These are phyloP conservation scores for Scheffersomyces insectosa DNA, from an alignment of 1,139 yeast species.

Conservation along the genomic window DNA sequence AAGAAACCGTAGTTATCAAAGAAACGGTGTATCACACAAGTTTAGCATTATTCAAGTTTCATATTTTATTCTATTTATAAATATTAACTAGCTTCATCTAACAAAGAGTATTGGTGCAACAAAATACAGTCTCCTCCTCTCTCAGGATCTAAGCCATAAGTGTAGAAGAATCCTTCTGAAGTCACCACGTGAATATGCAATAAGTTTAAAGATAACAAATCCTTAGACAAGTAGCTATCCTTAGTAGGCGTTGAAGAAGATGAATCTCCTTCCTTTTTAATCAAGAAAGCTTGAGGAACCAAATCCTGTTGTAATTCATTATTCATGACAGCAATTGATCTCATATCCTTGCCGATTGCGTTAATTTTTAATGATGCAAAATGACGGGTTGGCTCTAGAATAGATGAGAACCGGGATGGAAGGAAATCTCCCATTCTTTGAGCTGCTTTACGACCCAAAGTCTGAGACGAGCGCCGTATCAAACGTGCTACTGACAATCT, in stretches of 20 bases:
- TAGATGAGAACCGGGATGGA: slow-evolving; percentile 81
- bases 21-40: too few species aligned
- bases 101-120: slow-evolving; percentile 63
- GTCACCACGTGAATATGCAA: slow-evolving; percentile 79
- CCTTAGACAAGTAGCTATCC: slow-evolving; percentile 24
- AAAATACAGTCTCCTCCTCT: slow-evolving; percentile 92
- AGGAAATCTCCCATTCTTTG: slow-evolving; percentile 85
- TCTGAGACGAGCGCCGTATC: slow-evolving; percentile 59
- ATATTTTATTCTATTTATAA: too few species aligned
- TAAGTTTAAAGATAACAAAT: slow-evolving; percentile 45
- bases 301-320: slow-evolving; percentile 41
- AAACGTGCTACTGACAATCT: slow-evolving; percentile 72
- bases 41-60: too few species aligned
- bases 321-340: slow-evolving; percentile 60
- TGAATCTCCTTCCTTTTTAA: slow-evolving; percentile 16
- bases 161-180: slow-evolving; percentile 83
- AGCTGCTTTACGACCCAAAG: slow-evolving; percentile 73
- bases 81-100: slow-evolving; percentile 21
- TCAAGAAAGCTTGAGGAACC: slow-evolving; percentile 36
- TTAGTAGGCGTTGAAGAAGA: slow-evolving; percentile 9
- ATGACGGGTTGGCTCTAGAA: slow-evolving; percentile 88
- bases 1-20: too few species aligned
- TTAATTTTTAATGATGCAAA: slow-evolving; percentile 92
- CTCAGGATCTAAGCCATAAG: slow-evolving; percentile 82
- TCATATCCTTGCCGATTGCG: slow-evolving; percentile 57